Evolutionary conservation across 768 basidiomycete genomes (phyloP), one percentile per base, ranked within the genome.

Genomic region (Boletellus emodensis): DNA sequence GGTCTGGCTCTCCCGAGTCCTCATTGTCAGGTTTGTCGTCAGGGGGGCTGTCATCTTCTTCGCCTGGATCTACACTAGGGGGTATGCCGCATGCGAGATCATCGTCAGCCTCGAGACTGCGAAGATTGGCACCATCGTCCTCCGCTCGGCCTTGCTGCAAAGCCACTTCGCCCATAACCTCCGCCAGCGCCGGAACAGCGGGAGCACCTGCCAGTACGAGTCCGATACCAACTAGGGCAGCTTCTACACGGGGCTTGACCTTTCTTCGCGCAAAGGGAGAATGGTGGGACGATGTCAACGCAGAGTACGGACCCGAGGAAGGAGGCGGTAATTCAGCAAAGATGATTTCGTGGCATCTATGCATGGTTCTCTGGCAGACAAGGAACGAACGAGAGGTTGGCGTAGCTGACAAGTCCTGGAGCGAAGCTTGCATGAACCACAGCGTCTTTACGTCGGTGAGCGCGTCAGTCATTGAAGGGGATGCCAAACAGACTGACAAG

Each of bases 401-500:
- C 69, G 60, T 38, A 10, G 58, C 52, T 41, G 52, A 79, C 8
- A 97, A 75, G 68, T 99, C 96, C 50, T 81, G 82, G 17, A 99
- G 76, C 24, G 89, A 84, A 14, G 95, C 91, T 80, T 98, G 96
- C 87, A 98, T 94, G 71, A 94, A 96, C 94, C 95, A 98, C 40
- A 99, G 72, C 0, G 96, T 97, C 93, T 94, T 64, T 8, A 22
- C 20, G 43, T 24, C 20, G 24, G 42, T 58, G 32, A 61, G 57
- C 14, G 43, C 18, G 20, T 48, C 52, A 38, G 36, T 47, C 47
- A 54, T 55, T 28, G 17, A 39, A 53, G 33, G 57, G 41, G 56
- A 64, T n/a, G 46, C 51, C 52, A 53, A 46, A 59, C 33, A 32
- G 41, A 83, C 94, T 70, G 62, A 96, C 95, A 55, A 94, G 81